phyloP scores from a whole-genome alignment of 2,329 filamentous ascomycete genomes.

The Ceratocystis smalleyi region DNA sequence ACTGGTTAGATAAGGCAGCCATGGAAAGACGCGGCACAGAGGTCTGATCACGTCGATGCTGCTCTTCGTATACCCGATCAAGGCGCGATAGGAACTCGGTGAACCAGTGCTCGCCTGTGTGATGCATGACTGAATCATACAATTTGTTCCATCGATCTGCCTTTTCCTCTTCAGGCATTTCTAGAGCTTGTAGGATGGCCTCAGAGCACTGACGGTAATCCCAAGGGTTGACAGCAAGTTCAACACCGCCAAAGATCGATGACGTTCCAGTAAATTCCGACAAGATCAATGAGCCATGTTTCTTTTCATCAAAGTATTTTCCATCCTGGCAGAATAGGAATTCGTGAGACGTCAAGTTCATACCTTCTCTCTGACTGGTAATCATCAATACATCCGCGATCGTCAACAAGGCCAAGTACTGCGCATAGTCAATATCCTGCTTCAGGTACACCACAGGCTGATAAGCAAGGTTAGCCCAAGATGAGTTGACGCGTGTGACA shows the following conservation, averaged over 20 bases:
- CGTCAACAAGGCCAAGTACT: constrained; percentile 82
- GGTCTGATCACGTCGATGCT: constrained; percentile 68
- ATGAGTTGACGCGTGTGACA: constrained; percentile 83
- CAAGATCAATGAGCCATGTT: constrained; percentile 75
- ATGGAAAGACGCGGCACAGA: constrained; percentile 74
- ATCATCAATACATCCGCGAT: constrained; percentile 89
- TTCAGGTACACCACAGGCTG: constrained; percentile 87
- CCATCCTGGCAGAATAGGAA: constrained; percentile 90
- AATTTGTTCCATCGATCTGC: constrained; percentile 58
- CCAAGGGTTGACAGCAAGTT: constrained; percentile 87
- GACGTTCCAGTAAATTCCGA: constrained; percentile 92
- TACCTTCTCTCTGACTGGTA: constrained; percentile 85
- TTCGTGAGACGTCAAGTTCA: constrained; percentile 93
- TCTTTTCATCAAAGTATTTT: constrained; percentile 50
- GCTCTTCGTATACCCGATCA: constrained; percentile 63
- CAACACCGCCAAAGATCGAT: constrained; percentile 64
- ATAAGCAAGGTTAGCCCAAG: constrained; percentile 78
- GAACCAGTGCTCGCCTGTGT: constrained; percentile 79
- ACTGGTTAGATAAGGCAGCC: constrained; percentile 46
- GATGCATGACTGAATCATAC: constrained; percentile 56
- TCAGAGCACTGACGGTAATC: constrained; percentile 79
- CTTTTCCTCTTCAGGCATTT: constrained; percentile 65
- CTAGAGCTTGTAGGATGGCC: constrained; percentile 67
- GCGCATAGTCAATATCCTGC: constrained; percentile 82
- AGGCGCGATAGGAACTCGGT: constrained; percentile 57